A percentile compares a stretch with the other conserved stretches of the same genome.
Conservation (phyloP, 495 filamentous ascomycete genomes). For the Penicillium goetzii region DNA sequence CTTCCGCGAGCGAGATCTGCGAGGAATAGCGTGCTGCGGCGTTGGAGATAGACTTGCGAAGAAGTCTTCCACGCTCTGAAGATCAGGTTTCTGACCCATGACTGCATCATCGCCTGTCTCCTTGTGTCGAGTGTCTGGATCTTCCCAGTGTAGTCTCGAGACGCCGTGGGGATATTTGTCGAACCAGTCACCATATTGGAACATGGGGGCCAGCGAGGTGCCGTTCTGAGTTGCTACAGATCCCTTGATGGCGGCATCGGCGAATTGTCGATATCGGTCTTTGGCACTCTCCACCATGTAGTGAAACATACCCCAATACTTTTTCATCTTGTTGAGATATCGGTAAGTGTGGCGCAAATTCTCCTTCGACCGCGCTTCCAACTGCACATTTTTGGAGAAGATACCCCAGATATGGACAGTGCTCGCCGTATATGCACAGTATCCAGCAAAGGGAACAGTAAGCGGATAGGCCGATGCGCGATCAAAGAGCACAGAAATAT, state of each 20-base stretch:
- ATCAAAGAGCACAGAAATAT: constrained; percentile 82
- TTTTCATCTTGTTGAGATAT: constrained; percentile 92
- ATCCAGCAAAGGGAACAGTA: constrained; percentile 89
- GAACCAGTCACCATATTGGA: constrained; percentile 99
- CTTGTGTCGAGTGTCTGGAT: constrained; percentile 68
- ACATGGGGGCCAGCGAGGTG: constrained; percentile 60
- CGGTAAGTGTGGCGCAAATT: constrained; percentile 88
- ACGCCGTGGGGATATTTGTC: constrained; percentile 93
- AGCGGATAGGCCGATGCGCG: constrained; percentile 79
- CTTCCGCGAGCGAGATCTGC: constrained; percentile 43
- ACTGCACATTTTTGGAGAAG: constrained; percentile 76
- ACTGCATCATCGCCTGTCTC: constrained; percentile 79
- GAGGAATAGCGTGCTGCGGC: constrained; percentile 51
- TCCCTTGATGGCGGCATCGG: constrained; percentile 67
- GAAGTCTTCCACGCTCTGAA: constrained; percentile 94
- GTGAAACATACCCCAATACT: constrained; percentile 97
- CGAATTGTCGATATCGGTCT: constrained; percentile 83
- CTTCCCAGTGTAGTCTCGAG: constrained; percentile 79
- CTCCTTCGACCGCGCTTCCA: constrained; percentile 78
- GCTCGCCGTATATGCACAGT: constrained; percentile 90
- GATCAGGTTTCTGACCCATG: constrained; percentile 80
- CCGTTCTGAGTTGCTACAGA: constrained; percentile 57
- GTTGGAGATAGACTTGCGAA: constrained; percentile 80
- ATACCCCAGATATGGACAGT: constrained; percentile 92
- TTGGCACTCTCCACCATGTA: constrained; percentile 94